phyloP scores from a whole-genome alignment of 345 rosid genomes.

The Carallia pectinifolia region DNA sequence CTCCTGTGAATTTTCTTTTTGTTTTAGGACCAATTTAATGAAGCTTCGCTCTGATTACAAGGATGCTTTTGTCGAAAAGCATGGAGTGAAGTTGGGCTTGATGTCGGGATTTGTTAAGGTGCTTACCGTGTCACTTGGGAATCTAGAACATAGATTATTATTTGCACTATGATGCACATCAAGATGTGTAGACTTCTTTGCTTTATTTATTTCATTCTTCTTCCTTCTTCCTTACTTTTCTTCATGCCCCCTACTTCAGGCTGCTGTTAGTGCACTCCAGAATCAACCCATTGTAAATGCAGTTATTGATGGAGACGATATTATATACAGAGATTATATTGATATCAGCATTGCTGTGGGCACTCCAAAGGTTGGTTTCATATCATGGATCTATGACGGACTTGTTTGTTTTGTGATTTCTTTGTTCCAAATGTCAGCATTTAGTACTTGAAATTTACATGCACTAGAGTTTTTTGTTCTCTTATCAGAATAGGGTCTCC shows the following conservation, averaged over 20 bases:
- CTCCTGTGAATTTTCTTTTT: background rate
- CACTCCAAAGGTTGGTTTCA: slow-evolving; percentile 65
- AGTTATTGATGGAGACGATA: slow-evolving; percentile 97
- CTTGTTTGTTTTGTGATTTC: background rate
- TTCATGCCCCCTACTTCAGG: slow-evolving; percentile 42
- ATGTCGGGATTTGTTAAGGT: slow-evolving; percentile 99
- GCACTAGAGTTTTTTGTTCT: background rate
- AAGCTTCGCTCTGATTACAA: slow-evolving; percentile 95
- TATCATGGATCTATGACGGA: background rate
- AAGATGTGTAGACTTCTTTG: background rate
- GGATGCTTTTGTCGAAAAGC: slow-evolving; percentile 93
- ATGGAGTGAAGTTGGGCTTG: slow-evolving; percentile 94
- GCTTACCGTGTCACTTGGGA: slow-evolving; percentile 1
- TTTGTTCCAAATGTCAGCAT: background rate
- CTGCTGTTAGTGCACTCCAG: slow-evolving; percentile 95
- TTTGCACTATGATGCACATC: background rate
- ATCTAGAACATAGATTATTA: background rate
- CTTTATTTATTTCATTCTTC: background rate
- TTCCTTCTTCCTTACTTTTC: slow-evolving; percentile 2
- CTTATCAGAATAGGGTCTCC: no score
- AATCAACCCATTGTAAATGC: slow-evolving; percentile 96
- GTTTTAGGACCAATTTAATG: slow-evolving; percentile 92
- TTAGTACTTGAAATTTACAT: background rate
- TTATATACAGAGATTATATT: slow-evolving; percentile 88
- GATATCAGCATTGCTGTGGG: slow-evolving; percentile 96